Base-by-base conservation (phyloP, 169 alveolate genomes). In the Eimeria necatrix region DNA sequence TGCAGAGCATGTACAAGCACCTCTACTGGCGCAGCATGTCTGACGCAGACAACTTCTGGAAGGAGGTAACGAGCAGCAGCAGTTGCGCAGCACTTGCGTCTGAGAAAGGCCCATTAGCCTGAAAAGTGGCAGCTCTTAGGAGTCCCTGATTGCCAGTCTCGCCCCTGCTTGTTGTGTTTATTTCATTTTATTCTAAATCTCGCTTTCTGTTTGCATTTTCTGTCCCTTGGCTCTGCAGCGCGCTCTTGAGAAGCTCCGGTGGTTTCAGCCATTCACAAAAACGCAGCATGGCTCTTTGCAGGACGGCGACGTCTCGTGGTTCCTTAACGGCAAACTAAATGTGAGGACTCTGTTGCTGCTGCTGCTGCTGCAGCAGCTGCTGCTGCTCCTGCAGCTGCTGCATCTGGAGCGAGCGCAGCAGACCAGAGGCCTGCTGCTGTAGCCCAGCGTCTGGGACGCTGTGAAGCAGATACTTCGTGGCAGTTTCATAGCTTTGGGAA, bases 311-410 rank as follows among this genome's bases (percentile, higher is more conserved):
- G 92, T 93, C 94, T 90, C 97, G 46, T 98, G 99, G 99, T 98
- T 98, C 95, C 94, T 97, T 59, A 97, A 97, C 94, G 99, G 99
- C 8, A 98, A 98, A 85, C 95, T 98, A 70, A 98, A 98, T 94
- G 98, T 96, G 59, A 93, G 96, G n/a, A 16, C 78, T 4, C 32
- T 46, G 24, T 2, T 61, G 24, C n/a, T 68, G 53, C 84, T 4
- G 59, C 18, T 16, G 64, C 80, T 24, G 70, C 60, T 4, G 85
- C 59, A 6, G 59, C 85, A 4, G 60, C 85, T 1, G 60, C n/a
- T 16, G 78, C 78, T 22, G 48, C 46, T 5, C 48, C 78, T 22
- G 78, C 14, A 68, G 48, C 78, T 22, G 81, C 81, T 32, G 24
- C 22, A 5, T 48, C 53, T 32, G 81, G 24, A 32, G 51, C 51